Evolutionary conservation across 169 alveolate species (phyloP).

Genomic region (Plasmodium reichenowi): DNA sequence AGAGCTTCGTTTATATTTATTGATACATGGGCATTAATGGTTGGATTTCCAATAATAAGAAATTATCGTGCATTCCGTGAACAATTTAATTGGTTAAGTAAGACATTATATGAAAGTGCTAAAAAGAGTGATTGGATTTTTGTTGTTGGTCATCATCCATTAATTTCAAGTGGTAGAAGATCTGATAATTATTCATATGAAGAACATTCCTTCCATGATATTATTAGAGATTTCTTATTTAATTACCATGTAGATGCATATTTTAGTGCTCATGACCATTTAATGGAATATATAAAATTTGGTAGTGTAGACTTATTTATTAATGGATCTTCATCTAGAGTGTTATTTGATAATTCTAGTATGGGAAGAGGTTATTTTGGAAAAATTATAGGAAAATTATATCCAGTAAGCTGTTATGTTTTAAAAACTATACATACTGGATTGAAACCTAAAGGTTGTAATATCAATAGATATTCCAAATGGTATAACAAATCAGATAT

Average conservation of each 20-base stretch:
- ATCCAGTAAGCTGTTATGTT: constrained; percentile 61
- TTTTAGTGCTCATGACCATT: constrained; percentile 75
- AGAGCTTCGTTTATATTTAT: constrained; percentile 70
- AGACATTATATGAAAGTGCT: constrained; percentile 69
- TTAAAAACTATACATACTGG: constrained; percentile 52
- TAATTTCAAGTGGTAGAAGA: constrained; percentile 75
- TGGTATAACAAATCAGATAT: constrained; percentile 63
- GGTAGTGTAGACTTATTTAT: constrained; percentile 47
- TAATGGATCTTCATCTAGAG: constrained; percentile 75
- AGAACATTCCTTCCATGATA: constrained; percentile 62
- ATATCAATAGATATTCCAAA: constrained; percentile 48
- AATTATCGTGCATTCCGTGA: constrained; percentile 68
- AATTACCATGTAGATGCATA: constrained; percentile 68
- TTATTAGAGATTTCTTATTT: constrained; percentile 51
- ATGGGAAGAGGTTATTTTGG: constrained; percentile 74
- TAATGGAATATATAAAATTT: constrained; percentile 66
- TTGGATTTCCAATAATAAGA: constrained; percentile 73
- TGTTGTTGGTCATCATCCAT: constrained; percentile 75
- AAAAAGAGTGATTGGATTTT: constrained; percentile 74
- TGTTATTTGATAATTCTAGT: constrained; percentile 64
- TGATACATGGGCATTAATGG: constrained; percentile 75
- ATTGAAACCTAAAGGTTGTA: constrained; percentile 57
- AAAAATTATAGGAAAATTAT: constrained; percentile 28
- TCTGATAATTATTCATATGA: constrained; percentile 67
- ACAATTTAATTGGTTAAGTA: constrained; percentile 71